Base-by-base conservation (phyloP, 2,329 filamentous ascomycete genomes). In the Alternaria sp. region DNA sequence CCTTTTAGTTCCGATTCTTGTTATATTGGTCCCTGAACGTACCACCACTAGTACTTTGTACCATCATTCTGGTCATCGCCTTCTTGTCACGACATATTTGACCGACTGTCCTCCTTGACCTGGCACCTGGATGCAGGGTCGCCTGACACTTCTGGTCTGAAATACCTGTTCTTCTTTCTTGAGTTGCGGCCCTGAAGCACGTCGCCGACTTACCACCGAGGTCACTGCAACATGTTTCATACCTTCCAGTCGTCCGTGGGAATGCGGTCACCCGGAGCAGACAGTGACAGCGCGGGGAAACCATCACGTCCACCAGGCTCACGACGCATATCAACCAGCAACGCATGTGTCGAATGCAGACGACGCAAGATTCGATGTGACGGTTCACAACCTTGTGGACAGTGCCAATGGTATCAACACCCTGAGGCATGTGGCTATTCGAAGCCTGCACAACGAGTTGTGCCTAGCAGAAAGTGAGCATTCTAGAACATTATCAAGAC, bases 281-380 rank as follows among this genome's bases (percentile, higher is more conserved):
- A 78, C 38, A 75, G 71, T 25, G 75, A 78, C 46, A 72, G 70
- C 32, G 59, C 71, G 12, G 71, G 73, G 45, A 82, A 80, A 66
- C 74, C 73, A 56, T 68, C 71, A 55, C 76, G 75, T 8, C 69
- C 75, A 16, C 68, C 75, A 22, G 79, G 75, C 41, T 81, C 81
- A 22, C 72, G 81, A 36, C 77, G 82, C 5, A 83, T 83, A 46
- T 83, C 81, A 5, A 84, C 82, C 4, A 82, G 77, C 69, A 83
- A 90, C 72, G 90, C 90, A 38, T 93, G 90, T 76, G 89, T 90
- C 49, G 90, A 92, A 70, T 93, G 92, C 80, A 89, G 93, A 74
- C 85, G 92, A 68, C 86, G 92, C 63, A 95, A 94, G 79, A 94
- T 94, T 57, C 89, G 92, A 65, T 95, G 92, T 74, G 91, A 94